Evolutionary conservation across 257 asterid species (phyloP).

Genomic region (Ehretia macrophylla): DNA sequence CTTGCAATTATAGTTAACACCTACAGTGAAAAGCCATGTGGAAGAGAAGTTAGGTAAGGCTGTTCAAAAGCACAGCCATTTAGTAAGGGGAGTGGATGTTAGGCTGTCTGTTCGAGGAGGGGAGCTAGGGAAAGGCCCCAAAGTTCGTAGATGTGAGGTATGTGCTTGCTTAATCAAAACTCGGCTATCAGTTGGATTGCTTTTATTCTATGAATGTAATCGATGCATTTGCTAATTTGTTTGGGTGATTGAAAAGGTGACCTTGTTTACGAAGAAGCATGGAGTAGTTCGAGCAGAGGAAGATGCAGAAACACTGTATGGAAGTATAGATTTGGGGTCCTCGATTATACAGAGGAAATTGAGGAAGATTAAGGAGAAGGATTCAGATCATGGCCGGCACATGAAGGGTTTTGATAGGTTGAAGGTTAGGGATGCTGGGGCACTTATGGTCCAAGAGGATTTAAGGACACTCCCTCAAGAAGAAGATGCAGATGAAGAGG

Average conservation of each 20-base stretch:
- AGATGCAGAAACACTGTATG: conserved; percentile 68
- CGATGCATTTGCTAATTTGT: background rate
- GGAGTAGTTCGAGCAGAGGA: conserved; percentile 94
- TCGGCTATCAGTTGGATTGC: background rate
- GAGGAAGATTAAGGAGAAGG: conserved; percentile 97
- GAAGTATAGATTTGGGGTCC: conserved; percentile 75
- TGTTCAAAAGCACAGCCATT: conserved; percentile 78
- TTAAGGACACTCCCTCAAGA: conserved; percentile 31
- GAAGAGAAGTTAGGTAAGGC: conserved; percentile 93
- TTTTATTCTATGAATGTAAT: background rate
- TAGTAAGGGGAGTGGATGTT: conserved; percentile 89
- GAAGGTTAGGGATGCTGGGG: conserved; percentile 53
- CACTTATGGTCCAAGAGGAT: conserved; percentile 29
- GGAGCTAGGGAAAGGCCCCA: conserved; percentile 87
- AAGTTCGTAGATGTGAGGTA: conserved; percentile 85
- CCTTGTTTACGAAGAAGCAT: conserved; percentile 83
- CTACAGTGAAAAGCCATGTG: conserved; percentile 68
- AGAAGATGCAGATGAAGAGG: conserved; percentile 29
- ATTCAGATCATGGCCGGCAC: conserved; percentile 86
- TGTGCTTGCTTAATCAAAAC: background rate
- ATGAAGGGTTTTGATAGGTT: conserved; percentile 78
- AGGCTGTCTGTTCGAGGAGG: conserved; percentile 88
- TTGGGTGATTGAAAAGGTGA: conserved; percentile 43
- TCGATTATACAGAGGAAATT: conserved; percentile 77
- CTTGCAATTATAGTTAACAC: conserved; percentile 46